A percentile compares a stretch with the other conserved stretches of the same genome.
These are phyloP conservation scores for Cryptococcus jaspeensis DNA, from an alignment of 1,284 basidiomycete species.

Conservation along the genomic window DNA sequence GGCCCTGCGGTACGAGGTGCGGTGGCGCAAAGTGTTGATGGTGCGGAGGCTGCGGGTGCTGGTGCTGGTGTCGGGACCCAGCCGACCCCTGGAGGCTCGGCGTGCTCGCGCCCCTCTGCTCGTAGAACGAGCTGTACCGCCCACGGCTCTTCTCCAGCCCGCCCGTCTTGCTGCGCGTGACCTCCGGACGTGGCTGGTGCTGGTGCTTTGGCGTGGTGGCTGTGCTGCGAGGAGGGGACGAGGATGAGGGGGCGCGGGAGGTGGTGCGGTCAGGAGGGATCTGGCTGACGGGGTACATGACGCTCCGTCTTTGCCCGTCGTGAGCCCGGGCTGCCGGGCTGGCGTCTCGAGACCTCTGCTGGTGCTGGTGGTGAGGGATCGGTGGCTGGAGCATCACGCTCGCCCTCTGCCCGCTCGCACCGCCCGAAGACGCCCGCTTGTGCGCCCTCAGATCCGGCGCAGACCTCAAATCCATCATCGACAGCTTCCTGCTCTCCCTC, in stretches of 20 bases:
- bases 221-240: neutral
- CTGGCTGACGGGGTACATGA: no score
- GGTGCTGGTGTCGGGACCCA: no score
- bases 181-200: neutral
- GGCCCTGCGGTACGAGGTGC: neutral
- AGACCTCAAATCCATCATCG: constrained; percentile 25
- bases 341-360: no score
- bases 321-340: no score
- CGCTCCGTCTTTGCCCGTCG: no score
- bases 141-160: neutral
- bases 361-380: no score
- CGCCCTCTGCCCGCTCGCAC: no score
- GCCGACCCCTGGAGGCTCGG: no score
- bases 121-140: constrained; percentile 20
- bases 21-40: neutral
- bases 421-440: no score
- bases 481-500: constrained; percentile 38
- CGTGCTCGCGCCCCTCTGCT: constrained; percentile 7
- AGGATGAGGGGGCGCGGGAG: neutral
- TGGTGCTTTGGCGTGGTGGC: neutral
- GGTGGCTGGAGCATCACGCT: no score
- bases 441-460: neutral
- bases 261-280: no score
- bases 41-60: neutral
- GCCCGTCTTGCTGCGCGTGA: neutral